Percentiles rank a stretch among this genome's conserved stretches.
These are phyloP conservation scores for Nicotiana noctiflora DNA, from an alignment of 257 asterid genomes.

Conservation along the genomic window DNA sequence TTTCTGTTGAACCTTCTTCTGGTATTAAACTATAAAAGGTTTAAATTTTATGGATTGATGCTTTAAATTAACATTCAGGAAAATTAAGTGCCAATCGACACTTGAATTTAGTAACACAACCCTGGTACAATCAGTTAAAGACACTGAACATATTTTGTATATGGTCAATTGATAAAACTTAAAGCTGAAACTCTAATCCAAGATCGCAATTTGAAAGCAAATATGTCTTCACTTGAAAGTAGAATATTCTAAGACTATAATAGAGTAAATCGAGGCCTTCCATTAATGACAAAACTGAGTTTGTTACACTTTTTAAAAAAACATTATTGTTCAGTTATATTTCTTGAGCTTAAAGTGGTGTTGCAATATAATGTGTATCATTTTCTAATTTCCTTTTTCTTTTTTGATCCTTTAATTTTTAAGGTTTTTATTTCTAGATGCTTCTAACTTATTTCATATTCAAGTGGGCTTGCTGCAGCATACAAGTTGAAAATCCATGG, in stretches of 20 bases:
- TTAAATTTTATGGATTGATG: neutral
- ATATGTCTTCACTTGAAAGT: neutral
- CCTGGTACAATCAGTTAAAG: neutral
- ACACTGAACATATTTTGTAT: neutral
- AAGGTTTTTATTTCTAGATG: neutral
- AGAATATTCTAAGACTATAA: neutral
- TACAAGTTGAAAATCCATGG: slow-evolving; percentile 79
- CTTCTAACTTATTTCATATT: neutral
- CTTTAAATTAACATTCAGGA: neutral
- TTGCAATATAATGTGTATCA: neutral
- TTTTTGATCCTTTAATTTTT: neutral
- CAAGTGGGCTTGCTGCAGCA: slow-evolving; percentile 93
- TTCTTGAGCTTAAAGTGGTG: neutral
- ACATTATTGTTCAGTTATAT: neutral
- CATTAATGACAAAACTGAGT: neutral
- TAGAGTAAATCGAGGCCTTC: neutral
- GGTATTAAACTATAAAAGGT: neutral
- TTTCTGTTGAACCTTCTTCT: neutral
- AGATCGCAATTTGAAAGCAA: too few species aligned
- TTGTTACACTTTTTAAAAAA: neutral
- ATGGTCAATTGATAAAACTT: neutral
- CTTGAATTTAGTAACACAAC: neutral
- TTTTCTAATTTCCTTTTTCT: neutral
- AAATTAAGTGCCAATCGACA: neutral
- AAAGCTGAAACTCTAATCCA: neutral